Base-by-base conservation (phyloP, 306 rosid genomes). In the Astragalus membranaceus region DNA sequence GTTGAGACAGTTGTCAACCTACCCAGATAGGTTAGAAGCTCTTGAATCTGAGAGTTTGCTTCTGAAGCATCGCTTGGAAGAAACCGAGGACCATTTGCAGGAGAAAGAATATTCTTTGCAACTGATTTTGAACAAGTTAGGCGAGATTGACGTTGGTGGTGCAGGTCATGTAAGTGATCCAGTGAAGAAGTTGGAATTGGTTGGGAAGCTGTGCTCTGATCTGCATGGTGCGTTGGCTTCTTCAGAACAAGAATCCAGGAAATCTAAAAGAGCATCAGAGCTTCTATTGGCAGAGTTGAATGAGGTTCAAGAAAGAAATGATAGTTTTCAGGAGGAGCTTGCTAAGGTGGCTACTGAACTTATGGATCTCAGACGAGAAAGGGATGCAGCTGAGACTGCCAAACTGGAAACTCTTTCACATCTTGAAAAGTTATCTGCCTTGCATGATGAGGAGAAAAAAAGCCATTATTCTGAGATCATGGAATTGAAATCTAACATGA, bases 301-400 rank as follows among this genome's bases (percentile, higher is more conserved):
- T 69, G 99, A 94, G 83, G 97, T 89, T 71, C 97, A 94, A 87
- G 99, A 94, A 75, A 94, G 96, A 79, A 94, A 91, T 83, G 99
- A 94, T 64, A 69, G 78, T 82, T 88, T 91, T 70, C 99, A 88
- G 73, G 99, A 94, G 75, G 96, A 94, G 84, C 85, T 88, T 2
- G 87, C 81, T 50, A 85, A 83, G 70, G 82, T 79, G 76, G 80
- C 73, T 3, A 57, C 53, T 54, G 96, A 90, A 82, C 87, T 94
- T 79, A 77, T 83, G 63, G 80, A 77, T 71, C 71, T 84, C 72
- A 81, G 86, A 70, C 87, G 70, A 79, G 92, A 83, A 75, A 87
- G 86, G 83, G 86, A 87, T 83, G 67, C 75, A 60, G 83, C 92
- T 4, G 88, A 87, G 81, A 87, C 84, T 62, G 82, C 84, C 72